These are phyloP conservation scores for Myriosclerotinia scirpicola DNA, from an alignment of 2,329 filamentous ascomycete species.

Conservation along the genomic window DNA sequence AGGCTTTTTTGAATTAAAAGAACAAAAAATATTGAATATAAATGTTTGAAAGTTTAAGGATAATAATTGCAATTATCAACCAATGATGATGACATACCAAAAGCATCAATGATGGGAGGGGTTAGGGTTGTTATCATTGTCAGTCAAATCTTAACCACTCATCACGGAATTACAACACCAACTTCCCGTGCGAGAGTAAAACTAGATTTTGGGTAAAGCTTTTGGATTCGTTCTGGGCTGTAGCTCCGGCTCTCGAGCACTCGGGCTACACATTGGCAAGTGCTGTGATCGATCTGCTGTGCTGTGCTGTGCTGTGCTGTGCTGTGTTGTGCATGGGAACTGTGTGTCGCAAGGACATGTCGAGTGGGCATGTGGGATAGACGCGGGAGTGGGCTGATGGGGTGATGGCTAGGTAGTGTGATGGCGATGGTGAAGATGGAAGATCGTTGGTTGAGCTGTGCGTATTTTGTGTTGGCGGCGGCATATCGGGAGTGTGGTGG, in stretches of 20 bases:
- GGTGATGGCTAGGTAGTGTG: not conserved
- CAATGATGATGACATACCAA: too few species aligned
- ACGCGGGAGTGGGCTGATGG: not conserved
- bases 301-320: not conserved
- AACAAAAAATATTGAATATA: too few species aligned
- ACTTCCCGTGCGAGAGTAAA: slow-evolving; percentile 6
- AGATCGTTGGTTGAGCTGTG: slow-evolving; percentile 21
- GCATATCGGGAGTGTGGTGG: not conserved
- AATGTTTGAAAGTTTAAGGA: too few species aligned
- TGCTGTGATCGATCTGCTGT: not conserved
- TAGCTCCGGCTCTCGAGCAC: not conserved
- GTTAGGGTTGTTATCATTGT: not conserved
- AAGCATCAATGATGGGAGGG: too few species aligned
- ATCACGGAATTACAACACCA: slow-evolving; percentile 7
- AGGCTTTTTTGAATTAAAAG: too few species aligned
- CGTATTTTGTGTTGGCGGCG: not conserved
- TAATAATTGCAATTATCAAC: too few species aligned
- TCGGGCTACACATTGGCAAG: slow-evolving; percentile 4
- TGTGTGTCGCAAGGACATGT: not conserved
- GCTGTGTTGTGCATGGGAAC: not conserved
- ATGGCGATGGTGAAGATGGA: not conserved
- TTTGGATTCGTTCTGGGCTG: not conserved
- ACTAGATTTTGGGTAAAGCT: not conserved
- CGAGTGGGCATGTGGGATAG: not conserved
- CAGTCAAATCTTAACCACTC: slow-evolving; percentile 11